Evolutionary conservation across 192 early-diverging fungal species (phyloP), one percentile per base, ranked within the genome.

Genomic region (Gamsiella multidivaricata): DNA sequence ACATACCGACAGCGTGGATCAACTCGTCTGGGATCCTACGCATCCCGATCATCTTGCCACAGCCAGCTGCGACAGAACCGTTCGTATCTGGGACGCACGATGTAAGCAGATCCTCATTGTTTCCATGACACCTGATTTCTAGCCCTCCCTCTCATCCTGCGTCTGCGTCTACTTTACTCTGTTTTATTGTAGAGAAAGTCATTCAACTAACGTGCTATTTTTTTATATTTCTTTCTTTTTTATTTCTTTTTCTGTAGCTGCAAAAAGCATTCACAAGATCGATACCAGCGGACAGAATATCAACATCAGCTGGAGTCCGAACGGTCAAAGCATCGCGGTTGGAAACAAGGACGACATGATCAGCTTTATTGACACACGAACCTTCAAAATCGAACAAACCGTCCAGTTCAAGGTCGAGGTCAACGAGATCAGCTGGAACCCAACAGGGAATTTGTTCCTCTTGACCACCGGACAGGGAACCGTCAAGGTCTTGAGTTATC

Each of bases 361-460:
- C 23, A 85, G 86, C 22, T 91, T 95, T 76, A 94, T 95, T 31
- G 94, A 95, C 80, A 86, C 89, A 11, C 80, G 86, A 17, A 84
- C 70, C 2, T 70, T 70, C 36, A 67, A 74, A 41, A 34, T 69
- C 39, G 46, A 62, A 42, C 41, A 61, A 12, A 60, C 55, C 14
- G 54, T 54, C 2, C 68, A 69, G 29, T 70, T 61, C 57, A 70
- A 61, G 23, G 63, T 70, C 11, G 78, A 80, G 20, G 85, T 94
- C 29, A 95, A 95, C 65, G 93, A 94, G 79, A 93, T 95, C 31
- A 82, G 87, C 26, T 95, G 94, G 94, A 91, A 93, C 41, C 84
- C 84, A 50, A 81, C 87, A 39, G 89, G 89, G 25, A 82, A 91
- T 54, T 69, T 91, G 25, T 95, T 95, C 67, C 89, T 86, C 58